These are phyloP conservation scores for Boletus patriciae DNA, from an alignment of 768 basidiomycete genomes.

Conservation along the genomic window DNA sequence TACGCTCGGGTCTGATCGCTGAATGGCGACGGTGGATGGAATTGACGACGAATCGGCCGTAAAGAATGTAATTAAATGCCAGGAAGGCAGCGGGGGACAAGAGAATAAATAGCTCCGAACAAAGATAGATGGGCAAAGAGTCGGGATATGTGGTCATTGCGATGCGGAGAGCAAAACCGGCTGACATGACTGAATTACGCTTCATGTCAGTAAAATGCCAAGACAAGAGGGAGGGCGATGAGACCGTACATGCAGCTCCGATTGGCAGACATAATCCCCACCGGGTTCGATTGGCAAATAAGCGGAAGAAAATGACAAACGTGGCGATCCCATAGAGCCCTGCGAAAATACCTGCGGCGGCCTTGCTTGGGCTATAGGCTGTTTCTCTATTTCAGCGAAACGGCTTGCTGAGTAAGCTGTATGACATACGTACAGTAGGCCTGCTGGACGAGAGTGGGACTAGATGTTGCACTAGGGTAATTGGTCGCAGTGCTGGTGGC, in stretches of 20 bases:
- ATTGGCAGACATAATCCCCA: slow-evolving; percentile 36
- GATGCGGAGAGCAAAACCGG: slow-evolving; percentile 25
- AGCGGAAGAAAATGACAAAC: slow-evolving; percentile 14
- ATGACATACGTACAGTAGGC: not conserved
- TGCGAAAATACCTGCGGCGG: slow-evolving; percentile 21
- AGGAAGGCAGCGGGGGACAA: slow-evolving; percentile 30
- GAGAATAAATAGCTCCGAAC: slow-evolving; percentile 24
- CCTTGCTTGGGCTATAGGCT: slow-evolving; percentile 29
- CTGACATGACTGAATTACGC: slow-evolving; percentile 17
- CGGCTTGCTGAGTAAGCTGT: not conserved
- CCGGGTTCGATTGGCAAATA: slow-evolving; percentile 26
- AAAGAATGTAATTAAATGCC: slow-evolving; percentile 37
- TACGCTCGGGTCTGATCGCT: slow-evolving; percentile 26
- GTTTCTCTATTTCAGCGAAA: not conserved
- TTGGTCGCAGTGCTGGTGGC: slow-evolving; percentile 2
- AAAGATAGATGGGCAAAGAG: slow-evolving; percentile 17
- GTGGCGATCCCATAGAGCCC: slow-evolving; percentile 21
- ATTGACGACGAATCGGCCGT: slow-evolving; percentile 26
- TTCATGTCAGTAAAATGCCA: not conserved
- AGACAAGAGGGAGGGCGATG: not conserved
- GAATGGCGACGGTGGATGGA: slow-evolving; percentile 23
- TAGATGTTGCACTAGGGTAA: slow-evolving; percentile 5
- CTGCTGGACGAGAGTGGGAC: slow-evolving; percentile 8
- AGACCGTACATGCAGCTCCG: slow-evolving; percentile 23
- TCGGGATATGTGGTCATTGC: slow-evolving; percentile 20